Base-by-base conservation (phyloP, 176 grass and related monocot species). In the Oryza nivara region DNA sequence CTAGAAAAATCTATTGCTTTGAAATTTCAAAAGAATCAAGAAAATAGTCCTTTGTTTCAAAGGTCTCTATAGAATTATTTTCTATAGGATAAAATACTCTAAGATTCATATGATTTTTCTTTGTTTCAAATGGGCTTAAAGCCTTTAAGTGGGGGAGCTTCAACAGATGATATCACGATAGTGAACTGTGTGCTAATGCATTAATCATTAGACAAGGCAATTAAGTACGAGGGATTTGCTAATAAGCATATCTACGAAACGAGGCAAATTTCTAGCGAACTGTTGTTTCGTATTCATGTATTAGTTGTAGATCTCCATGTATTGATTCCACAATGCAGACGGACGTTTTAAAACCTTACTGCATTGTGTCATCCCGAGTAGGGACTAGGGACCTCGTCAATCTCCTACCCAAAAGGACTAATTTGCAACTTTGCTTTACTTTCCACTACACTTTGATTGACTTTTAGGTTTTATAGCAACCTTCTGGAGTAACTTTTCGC, bases 391-490 rank as follows among this genome's bases (percentile, higher is more conserved):
- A 9, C 26, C 70, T 25, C 25, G 41, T 74, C n/a, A 84, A 68
- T 52, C 75, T 84, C 61, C 82, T 52, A 41, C 72, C 0, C 7
- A 0, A 68, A 67, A 65, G 26, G 41, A 3, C 70, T 48, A 83
- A 44, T 83, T 70, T 52, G 67, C 47, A 58, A 9, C 41, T 38
- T 16, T 9, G 22, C 65, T 67, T 83, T 60, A 56, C 78, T 79
- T 78, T 74, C 20, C 45, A 52, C 75, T 16, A 64, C 49, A 5
- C 67, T 67, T 77, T 79, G 79, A 79, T 83, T 83, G 84, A 86
- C 79, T 78, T 90, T 86, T 79, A 11, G 12, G 45, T 86, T 90
- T 73, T 79, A 69, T 63, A 23, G 88, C 10, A 28, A 74, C 73
- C 68, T 86, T 79, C 79, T 47, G 52, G 66, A 44, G 34, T 26